Evolutionary conservation across 2,329 filamentous ascomycete genomes (phyloP).

Genomic region (Dryadomyces sulphureus): DNA sequence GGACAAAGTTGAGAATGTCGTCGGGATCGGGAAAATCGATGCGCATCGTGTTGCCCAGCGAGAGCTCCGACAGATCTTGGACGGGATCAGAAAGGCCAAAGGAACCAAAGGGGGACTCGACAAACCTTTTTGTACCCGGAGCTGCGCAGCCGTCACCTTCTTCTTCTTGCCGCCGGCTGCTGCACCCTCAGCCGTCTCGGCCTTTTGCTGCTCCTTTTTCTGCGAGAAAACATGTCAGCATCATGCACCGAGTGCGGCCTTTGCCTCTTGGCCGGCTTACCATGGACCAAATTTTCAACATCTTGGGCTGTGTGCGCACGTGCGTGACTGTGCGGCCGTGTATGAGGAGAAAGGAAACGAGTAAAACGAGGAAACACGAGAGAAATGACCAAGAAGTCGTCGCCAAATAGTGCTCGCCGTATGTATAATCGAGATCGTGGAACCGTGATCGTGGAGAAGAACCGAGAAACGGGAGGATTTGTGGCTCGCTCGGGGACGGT

Average conservation of each 20-base stretch:
- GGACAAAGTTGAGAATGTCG: conserved; percentile 71
- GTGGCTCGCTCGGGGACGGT: too few species aligned
- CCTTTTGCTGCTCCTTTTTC: conserved; percentile 95
- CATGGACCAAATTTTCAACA: conserved; percentile 99
- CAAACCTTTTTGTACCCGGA: conserved; percentile 88
- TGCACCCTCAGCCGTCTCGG: conserved; percentile 63
- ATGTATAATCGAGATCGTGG: too few species aligned
- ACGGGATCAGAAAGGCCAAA: background rate
- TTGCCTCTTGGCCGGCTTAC: conserved; percentile 27
- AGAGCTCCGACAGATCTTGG: conserved; percentile 69
- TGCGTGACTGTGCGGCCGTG: background rate
- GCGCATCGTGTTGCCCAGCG: conserved; percentile 65
- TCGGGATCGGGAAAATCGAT: conserved; percentile 70
- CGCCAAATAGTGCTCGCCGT: too few species aligned
- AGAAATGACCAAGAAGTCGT: background rate
- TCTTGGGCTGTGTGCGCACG: conserved; percentile 33
- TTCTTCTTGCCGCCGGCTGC: conserved; percentile 71
- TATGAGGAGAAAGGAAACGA: background rate
- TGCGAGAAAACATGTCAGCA: conserved; percentile 20
- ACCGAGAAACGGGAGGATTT: too few species aligned
- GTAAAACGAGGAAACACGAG: background rate
- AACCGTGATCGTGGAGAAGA: too few species aligned
- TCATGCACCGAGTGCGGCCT: background rate
- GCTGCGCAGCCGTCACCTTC: conserved; percentile 92
- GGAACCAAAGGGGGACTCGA: conserved; percentile 1